Percentiles rank a stretch among this genome's conserved stretches.
Evolutionary conservation across 805 yeast genomes (phyloP).

Genomic region (Monosporozyma yasuniensis): DNA sequence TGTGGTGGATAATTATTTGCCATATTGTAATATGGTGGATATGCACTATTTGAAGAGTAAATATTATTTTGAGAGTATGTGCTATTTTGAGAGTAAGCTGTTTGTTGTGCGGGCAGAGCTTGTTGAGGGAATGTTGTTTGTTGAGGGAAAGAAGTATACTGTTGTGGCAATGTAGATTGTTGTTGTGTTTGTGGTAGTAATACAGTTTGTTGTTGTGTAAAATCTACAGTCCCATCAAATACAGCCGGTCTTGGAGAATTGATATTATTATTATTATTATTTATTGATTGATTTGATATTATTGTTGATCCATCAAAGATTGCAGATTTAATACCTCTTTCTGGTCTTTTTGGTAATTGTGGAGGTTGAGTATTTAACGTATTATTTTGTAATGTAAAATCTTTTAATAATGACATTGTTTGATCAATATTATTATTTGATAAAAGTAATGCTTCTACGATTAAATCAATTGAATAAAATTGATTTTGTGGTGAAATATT

Average conservation of each 20-base stretch:
- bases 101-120: no score
- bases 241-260: slow-evolving; percentile 18
- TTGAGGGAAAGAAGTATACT: not conserved
- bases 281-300: not conserved
- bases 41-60: not conserved
- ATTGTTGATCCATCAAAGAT: slow-evolving; percentile 25
- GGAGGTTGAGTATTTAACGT: slow-evolving; percentile 14
- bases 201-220: slow-evolving; percentile 6
- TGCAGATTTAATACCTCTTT: slow-evolving; percentile 28
- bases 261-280: slow-evolving; percentile 7
- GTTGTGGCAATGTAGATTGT: not conserved
- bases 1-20: not conserved
- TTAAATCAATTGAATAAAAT: slow-evolving; percentile 52
- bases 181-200: slow-evolving; percentile 3
- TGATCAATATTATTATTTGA: slow-evolving; percentile 49
- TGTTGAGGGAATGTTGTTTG: slow-evolving; percentile 1
- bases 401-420: slow-evolving; percentile 47
- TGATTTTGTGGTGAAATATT: slow-evolving; percentile 24
- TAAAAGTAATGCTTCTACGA: slow-evolving; percentile 53
- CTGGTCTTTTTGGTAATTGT: slow-evolving; percentile 34
- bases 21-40: slow-evolving; percentile 1
- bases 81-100: no score
- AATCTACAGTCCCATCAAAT: slow-evolving; percentile 18
- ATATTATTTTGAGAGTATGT: no score
- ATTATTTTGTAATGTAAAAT: slow-evolving; percentile 1